Base-by-base conservation (phyloP, 805 yeast genomes). In the Sungouiella blattae region DNA sequence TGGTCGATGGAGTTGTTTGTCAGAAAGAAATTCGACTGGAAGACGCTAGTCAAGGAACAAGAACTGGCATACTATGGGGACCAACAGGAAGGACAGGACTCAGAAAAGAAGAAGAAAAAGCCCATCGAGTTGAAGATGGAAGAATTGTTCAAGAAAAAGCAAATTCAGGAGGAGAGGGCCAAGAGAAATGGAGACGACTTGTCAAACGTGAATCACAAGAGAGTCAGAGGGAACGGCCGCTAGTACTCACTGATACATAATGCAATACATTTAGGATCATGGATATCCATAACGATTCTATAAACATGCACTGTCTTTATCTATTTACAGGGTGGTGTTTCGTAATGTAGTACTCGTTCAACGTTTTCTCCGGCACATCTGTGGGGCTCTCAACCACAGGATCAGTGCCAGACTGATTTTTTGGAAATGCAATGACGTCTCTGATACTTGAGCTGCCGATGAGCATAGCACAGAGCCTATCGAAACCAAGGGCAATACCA, bases 371-470 rank as follows among this genome's bases (percentile, higher is more conserved):
- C 3, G 69, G 55, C 2, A 87, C 88, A 16, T 49, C 53, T 30
- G 88, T 78, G 3, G 99, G 99, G 43, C 94, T 81, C 6, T 77
- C 83, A 5, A 93, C 95, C 29, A 91, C 87, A 1, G 87, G 78
- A 54, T 93, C 99, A 1, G 78, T 63, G 2, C 99, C 98, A 6
- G 84, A 75, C 46, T 83, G 81, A 29, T 88, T 87, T 63, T 93
- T 93, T 2, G 99, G 99, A 58, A 93, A 93, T 1, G 98, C 95
- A 41, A 93, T 83, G 3, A 93, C 98, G 53, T 93, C 97, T 46
- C 96, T 67, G 22, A 93, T 89, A 43, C 87, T 85, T 4, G 68
- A 52, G 13, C 82, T 69, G 0, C 87, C 93, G n/a, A 81, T 59
- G 21, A 91, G 55, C 91, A 91, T 87, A 0, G 98, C 93, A 50